Percentiles rank a stretch among this genome's conserved stretches.
phyloP scores from a whole-genome alignment of 2,329 filamentous ascomycete genomes.

The Colletotrichum tropicicola region DNA sequence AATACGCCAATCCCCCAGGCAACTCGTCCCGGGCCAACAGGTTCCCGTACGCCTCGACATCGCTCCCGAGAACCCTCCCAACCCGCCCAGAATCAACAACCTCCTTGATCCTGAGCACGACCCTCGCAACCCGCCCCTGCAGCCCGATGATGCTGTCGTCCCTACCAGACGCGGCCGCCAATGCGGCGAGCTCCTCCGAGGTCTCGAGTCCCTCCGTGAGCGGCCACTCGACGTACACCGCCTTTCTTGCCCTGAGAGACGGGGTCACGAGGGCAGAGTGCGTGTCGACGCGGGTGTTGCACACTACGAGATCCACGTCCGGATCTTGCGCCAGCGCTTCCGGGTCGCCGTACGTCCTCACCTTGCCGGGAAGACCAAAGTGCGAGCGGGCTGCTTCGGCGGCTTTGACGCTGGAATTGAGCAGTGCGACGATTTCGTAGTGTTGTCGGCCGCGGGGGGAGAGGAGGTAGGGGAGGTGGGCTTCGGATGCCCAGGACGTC shows the following conservation, averaged over 20 bases:
- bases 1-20: conserved; percentile 52
- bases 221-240: conserved; percentile 67
- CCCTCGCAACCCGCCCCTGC: conserved; percentile 58
- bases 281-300: conserved; percentile 61
- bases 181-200: conserved; percentile 50
- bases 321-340: conserved; percentile 56
- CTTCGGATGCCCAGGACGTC: conserved; percentile 62
- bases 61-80: conserved; percentile 61
- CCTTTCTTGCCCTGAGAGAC: conserved; percentile 60
- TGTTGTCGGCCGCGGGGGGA: conserved; percentile 51
- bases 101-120: conserved; percentile 51
- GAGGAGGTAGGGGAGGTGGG: conserved; percentile 68
- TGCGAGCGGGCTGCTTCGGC: conserved; percentile 51
- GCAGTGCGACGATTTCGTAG: conserved; percentile 59
- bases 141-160: conserved; percentile 55
- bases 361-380: conserved; percentile 49
- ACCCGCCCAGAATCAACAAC: conserved; percentile 54
- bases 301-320: conserved; percentile 64
- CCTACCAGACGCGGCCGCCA: not conserved
- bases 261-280: conserved; percentile 57
- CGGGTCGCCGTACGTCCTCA: conserved; percentile 59
- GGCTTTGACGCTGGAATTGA: conserved; percentile 57
- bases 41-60: conserved; percentile 50
- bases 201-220: conserved; percentile 52
- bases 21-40: conserved; percentile 43